phyloP scores from a whole-genome alignment of 768 basidiomycete genomes.

The Podaxis sp. region DNA sequence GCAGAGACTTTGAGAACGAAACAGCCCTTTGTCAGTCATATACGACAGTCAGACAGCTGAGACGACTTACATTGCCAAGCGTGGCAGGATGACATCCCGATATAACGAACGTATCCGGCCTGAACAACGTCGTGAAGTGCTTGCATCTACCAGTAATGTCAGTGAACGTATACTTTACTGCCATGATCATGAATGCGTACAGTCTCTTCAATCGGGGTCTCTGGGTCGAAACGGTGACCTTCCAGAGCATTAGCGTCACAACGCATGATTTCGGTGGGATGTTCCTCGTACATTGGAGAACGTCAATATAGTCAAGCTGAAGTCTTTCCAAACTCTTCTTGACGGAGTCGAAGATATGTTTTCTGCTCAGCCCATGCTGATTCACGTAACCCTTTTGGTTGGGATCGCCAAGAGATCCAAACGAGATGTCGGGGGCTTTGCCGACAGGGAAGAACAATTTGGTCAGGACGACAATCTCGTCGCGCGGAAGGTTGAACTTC shows the following conservation, averaged over 20 bases:
- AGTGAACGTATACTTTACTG: neutral
- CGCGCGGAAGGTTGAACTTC: constrained; percentile 59
- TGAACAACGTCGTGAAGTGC: constrained; percentile 66
- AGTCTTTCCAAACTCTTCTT: constrained; percentile 65
- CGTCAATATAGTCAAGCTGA: constrained; percentile 75
- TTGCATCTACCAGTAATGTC: constrained; percentile 46
- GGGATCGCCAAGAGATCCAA: constrained; percentile 16
- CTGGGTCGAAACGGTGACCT: constrained; percentile 58
- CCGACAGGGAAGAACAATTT: constrained; percentile 45
- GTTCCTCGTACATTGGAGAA: constrained; percentile 59
- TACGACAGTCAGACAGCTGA: neutral
- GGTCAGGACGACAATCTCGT: constrained; percentile 76
- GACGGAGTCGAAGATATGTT: constrained; percentile 75
- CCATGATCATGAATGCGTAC: constrained; percentile 23
- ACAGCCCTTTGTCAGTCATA: neutral
- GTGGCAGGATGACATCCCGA: constrained; percentile 57
- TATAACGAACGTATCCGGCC: constrained; percentile 60
- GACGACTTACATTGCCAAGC: constrained; percentile 50
- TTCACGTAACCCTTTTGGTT: constrained; percentile 53
- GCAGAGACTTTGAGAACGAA: constrained; percentile 35
- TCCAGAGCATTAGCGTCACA: constrained; percentile 29
- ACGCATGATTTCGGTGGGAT: neutral
- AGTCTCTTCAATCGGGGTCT: constrained; percentile 61
- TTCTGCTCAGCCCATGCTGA: constrained; percentile 44
- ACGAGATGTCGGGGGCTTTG: constrained; percentile 18